Base-by-base conservation (phyloP, 208 protist genomes). In the Crithidia fasciculata region DNA sequence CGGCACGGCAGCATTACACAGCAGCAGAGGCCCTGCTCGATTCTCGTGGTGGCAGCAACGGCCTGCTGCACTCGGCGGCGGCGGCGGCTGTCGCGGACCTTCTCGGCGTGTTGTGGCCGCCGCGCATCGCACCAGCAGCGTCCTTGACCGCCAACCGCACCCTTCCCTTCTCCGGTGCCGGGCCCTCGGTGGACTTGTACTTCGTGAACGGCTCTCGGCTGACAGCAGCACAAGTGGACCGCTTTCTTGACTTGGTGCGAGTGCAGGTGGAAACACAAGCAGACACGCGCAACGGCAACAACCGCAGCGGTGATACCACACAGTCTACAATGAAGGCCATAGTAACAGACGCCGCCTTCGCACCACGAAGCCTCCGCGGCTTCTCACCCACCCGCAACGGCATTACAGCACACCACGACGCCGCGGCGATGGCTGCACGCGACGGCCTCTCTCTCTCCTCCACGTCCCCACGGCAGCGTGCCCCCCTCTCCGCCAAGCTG, bases 101-200 rank as follows among this genome's bases (percentile, higher is more conserved):
- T 15, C 73, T 92, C 6, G 85, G 86, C n/a, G 65, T 94, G 12
- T 47, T 80, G 49, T 94, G 89, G 87, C 89, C 89, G 4, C 86
- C 89, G 3, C 49, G 45, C 19, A 57, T 28, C 16, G 16, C 56
- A 16, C 19, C 36, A 15, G 69, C 36, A 2, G 39, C 37, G 7
- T 55, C 39, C 12, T 16, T 58, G 0, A 41, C 56, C n/a, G 49
- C 16, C 1, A 50, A 41, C 49, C 18, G 43, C 8, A 50, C 56
- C 3, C 9, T 65, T 10, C 36, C 36, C 18, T 47, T 40, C 13
- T 28, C n/a, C 10, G 10, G 4, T 43, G 16, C 6, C 47, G 40
- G 47, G n/a, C n/a, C 15, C 4, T 41, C 53, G 3, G 56, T 70
- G 18, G 66, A 81, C 52, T 60, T 94, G 36, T 91, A 84, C 68